A percentile compares a stretch with the other conserved stretches of the same genome.
These are phyloP conservation scores for Oleoguttula mirabilis DNA, from an alignment of 495 filamentous ascomycete genomes.

Conservation along the genomic window DNA sequence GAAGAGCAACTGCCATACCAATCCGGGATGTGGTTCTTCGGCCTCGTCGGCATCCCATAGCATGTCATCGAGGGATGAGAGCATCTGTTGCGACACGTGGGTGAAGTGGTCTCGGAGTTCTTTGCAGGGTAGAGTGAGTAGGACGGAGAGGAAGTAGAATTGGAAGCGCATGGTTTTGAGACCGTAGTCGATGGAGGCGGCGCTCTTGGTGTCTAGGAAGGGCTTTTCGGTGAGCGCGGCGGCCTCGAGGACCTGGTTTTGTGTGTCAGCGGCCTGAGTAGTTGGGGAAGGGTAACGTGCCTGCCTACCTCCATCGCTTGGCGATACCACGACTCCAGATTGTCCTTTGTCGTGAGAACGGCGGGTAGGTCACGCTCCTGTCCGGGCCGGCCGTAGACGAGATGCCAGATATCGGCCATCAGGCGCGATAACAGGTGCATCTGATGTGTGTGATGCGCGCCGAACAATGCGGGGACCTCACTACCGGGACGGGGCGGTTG, in stretches of 20 bases:
- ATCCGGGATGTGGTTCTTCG: constrained; percentile 6
- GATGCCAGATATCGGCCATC: constrained; percentile 5
- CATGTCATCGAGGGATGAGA: constrained; percentile 6
- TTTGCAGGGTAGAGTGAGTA: not conserved
- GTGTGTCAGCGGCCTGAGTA: not conserved
- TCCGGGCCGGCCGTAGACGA: constrained; percentile 1
- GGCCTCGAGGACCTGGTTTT: constrained; percentile 7
- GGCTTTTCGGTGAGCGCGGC: constrained; percentile 7
- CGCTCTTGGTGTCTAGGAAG: not conserved
- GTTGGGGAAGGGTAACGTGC: not conserved
- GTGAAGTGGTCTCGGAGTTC: not conserved
- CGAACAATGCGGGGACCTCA: not conserved
- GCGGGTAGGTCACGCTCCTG: not conserved
- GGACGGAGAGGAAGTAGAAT: not conserved
- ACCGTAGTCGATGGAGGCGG: not conserved
- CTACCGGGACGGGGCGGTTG: not conserved
- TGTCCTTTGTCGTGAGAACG: not conserved
- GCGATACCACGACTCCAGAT: constrained; percentile 5
- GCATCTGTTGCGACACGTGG: constrained; percentile 1
- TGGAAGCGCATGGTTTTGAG: not conserved
- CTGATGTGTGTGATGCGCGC: constrained; percentile 6
- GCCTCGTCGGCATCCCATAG: constrained; percentile 1
- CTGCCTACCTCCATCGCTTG: constrained; percentile 7
- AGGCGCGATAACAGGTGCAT: constrained; percentile 1
- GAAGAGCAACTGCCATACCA: constrained; percentile 8